Evolutionary conservation across 768 basidiomycete genomes (phyloP).

Genomic region (Chalciporus piperatus): DNA sequence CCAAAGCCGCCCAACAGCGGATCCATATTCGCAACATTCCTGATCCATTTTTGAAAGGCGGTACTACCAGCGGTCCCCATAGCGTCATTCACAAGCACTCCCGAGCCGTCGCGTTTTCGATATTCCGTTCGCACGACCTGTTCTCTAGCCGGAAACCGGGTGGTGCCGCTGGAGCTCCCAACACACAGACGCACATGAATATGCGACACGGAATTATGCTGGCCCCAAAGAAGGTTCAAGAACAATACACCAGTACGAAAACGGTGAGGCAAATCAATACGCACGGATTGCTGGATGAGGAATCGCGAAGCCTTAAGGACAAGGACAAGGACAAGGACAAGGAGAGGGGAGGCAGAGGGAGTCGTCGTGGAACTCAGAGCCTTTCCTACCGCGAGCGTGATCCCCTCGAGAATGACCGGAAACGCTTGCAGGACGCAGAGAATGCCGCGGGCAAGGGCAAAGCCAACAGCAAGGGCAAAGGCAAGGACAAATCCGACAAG

Average conservation of each 20-base stretch:
- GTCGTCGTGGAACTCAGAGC: constrained; percentile 17
- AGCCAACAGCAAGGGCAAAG: constrained; percentile 30
- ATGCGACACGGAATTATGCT: constrained; percentile 50
- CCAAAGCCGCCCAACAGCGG: constrained; percentile 66
- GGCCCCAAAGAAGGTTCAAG: constrained; percentile 73
- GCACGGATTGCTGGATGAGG: constrained; percentile 62
- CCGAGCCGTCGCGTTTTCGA: constrained; percentile 73
- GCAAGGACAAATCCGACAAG: constrained; percentile 28
- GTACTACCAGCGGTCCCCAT: constrained; percentile 51
- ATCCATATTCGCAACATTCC: constrained; percentile 57
- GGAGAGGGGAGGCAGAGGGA: constrained; percentile 10
- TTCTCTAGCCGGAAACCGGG: constrained; percentile 17
- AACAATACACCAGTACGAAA: constrained; percentile 72
- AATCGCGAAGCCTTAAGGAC: constrained; percentile 19
- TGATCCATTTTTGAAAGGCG: constrained; percentile 44
- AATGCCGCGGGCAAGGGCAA: constrained; percentile 21
- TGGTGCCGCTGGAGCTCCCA: constrained; percentile 7
- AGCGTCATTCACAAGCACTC: constrained; percentile 82
- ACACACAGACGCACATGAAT: constrained; percentile 22
- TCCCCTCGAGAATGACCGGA: constrained; percentile 23
- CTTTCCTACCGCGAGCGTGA: constrained; percentile 18
- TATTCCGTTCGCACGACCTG: constrained; percentile 59
- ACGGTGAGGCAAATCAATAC: constrained; percentile 67
- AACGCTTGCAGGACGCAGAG: constrained; percentile 14
- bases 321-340: constrained; percentile 17